phyloP scores from a whole-genome alignment of 441 rosid species.

The Theobroma grandiflorum region DNA sequence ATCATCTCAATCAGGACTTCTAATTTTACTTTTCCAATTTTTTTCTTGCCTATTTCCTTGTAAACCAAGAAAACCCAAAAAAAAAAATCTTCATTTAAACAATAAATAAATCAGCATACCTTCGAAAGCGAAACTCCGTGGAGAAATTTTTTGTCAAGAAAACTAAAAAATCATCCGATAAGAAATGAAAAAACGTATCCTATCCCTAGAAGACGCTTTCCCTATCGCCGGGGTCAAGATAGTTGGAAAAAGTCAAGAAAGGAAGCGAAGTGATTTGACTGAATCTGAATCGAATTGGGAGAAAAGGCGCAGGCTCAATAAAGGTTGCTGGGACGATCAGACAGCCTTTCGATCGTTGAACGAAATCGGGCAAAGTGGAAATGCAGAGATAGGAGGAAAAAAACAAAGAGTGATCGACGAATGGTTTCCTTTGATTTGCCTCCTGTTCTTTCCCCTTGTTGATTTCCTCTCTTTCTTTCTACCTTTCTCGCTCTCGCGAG shows the following conservation, averaged over 20 bases:
- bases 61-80: background rate
- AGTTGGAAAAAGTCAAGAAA: constrained; percentile 5
- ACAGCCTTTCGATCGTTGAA: background rate
- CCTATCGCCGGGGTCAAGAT: constrained; percentile 5
- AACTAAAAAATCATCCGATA: constrained; percentile 2
- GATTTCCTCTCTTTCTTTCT: background rate
- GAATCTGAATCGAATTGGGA: constrained; percentile 9
- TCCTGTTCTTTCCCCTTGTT: background rate
- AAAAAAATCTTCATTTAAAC: background rate
- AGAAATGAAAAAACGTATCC: background rate
- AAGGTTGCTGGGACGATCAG: background rate
- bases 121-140: constrained; percentile 67
- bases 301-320: background rate
- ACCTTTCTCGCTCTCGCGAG: constrained; percentile 20
- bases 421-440: background rate
- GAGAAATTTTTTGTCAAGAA: constrained; percentile 23
- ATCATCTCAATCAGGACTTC: constrained; percentile 18
- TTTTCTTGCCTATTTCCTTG: background rate
- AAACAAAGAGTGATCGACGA: background rate
- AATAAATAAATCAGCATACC: constrained; percentile 44
- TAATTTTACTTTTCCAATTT: background rate
- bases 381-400: background rate
- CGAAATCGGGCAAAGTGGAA: background rate
- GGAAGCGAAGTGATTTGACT: constrained; percentile 11
- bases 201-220: background rate